Evolutionary conservation across 768 basidiomycete species (phyloP).

Genomic region (Dacryopinax spathularia): DNA sequence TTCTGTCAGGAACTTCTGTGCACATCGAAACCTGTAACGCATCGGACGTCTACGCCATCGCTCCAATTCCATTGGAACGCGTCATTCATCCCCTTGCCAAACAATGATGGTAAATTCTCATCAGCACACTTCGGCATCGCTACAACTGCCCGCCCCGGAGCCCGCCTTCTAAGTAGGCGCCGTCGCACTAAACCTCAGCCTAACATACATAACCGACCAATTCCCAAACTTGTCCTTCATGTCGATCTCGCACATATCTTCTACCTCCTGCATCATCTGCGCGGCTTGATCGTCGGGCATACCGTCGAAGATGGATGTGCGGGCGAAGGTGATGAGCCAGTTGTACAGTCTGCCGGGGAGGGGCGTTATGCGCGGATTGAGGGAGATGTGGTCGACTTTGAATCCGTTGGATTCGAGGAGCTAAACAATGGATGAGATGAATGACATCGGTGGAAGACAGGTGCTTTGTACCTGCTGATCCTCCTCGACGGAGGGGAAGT

Average conservation of each 20-base stretch:
- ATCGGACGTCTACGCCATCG: no score
- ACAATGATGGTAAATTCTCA: no score
- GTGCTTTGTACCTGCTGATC: constrained; percentile 38
- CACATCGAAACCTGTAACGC: no score
- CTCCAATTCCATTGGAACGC: no score
- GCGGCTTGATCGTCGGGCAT: constrained; percentile 41
- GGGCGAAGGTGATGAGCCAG: constrained; percentile 57
- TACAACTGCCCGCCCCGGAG: not conserved
- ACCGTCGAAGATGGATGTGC: constrained; percentile 42
- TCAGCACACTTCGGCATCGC: not conserved
- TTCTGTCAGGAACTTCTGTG: no score
- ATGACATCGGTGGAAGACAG: not conserved
- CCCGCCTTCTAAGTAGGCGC: not conserved
- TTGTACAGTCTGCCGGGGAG: constrained; percentile 38
- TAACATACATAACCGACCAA: constrained; percentile 61
- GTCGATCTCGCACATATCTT: constrained; percentile 40
- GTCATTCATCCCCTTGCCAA: no score
- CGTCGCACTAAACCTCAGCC: constrained; percentile 47
- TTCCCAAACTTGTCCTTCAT: constrained; percentile 43
- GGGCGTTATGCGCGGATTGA: constrained; percentile 43
- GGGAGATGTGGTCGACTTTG: constrained; percentile 36
- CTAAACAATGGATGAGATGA: constrained; percentile 23
- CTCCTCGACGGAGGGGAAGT: constrained; percentile 58
- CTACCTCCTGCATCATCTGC: constrained; percentile 48
- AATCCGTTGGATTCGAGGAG: constrained; percentile 46